These are phyloP conservation scores for Clohesyomyces aquaticus DNA, from an alignment of 495 filamentous ascomycete species.

Conservation along the genomic window DNA sequence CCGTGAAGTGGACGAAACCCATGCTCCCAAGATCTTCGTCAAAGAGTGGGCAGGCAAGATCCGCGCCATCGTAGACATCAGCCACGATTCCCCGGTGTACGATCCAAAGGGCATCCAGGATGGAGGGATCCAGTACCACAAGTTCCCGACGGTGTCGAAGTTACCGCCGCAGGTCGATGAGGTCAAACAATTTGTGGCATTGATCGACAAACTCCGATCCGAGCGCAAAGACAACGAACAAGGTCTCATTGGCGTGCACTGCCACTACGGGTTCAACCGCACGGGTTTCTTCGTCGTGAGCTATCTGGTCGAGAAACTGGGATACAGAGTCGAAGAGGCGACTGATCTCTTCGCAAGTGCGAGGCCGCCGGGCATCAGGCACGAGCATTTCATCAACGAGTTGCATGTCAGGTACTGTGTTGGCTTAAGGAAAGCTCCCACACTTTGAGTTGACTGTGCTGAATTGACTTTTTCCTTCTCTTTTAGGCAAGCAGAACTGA, in stretches of 20 bases:
- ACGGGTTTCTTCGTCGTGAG: slow-evolving; percentile 90
- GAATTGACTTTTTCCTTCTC: background rate
- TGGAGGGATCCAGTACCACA: slow-evolving; percentile 77
- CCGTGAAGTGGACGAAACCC: slow-evolving; percentile 80
- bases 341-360: slow-evolving; percentile 76
- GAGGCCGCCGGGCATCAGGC: slow-evolving; percentile 82
- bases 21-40: slow-evolving; percentile 76
- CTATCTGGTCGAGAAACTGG: slow-evolving; percentile 82
- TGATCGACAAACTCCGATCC: slow-evolving; percentile 70
- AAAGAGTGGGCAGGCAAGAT: slow-evolving; percentile 66
- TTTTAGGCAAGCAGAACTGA: background rate
- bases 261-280: slow-evolving; percentile 93
- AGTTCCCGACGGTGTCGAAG: slow-evolving; percentile 90
- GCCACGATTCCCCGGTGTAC: slow-evolving; percentile 83
- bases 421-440: slow-evolving; percentile 26
- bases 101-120: slow-evolving; percentile 73
- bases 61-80: slow-evolving; percentile 83
- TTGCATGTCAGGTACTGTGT: slow-evolving; percentile 74
- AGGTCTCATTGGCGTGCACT: slow-evolving; percentile 77
- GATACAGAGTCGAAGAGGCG: slow-evolving; percentile 72
- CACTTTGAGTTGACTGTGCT: slow-evolving; percentile 3
- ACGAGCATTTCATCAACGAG: slow-evolving; percentile 86
- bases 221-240: slow-evolving; percentile 34
- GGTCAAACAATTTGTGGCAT: slow-evolving; percentile 71
- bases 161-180: slow-evolving; percentile 81